A percentile compares a stretch with the other conserved stretches of the same genome.
Evolutionary conservation across 2,329 filamentous ascomycete genomes (phyloP).

Genomic region (Claviceps capensis): DNA sequence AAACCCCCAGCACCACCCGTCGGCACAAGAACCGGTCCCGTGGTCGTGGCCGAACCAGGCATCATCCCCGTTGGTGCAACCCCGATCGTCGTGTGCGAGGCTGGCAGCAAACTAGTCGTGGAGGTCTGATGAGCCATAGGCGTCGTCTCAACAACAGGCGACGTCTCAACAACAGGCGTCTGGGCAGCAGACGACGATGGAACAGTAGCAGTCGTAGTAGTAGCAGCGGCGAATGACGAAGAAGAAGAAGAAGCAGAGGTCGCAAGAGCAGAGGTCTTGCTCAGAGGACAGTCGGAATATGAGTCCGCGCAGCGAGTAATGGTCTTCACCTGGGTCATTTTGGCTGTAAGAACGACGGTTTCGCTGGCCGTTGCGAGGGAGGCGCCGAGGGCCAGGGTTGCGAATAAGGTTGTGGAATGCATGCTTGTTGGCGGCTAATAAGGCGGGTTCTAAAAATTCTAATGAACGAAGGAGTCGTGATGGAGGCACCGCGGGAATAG

Average conservation of each 20-base stretch:
- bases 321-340: constrained; percentile 29
- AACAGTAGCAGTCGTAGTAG: constrained; percentile 6
- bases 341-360: constrained; percentile 30
- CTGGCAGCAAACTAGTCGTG: background rate
- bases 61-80: constrained; percentile 10
- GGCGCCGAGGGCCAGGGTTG: constrained; percentile 26
- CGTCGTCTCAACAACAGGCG: constrained; percentile 2
- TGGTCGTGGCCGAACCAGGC: constrained; percentile 8
- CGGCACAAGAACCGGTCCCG: constrained; percentile 10
- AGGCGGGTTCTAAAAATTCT: background rate
- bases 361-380: constrained; percentile 23
- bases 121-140: background rate
- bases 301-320: constrained; percentile 33
- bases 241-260: constrained; percentile 6
- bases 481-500: too few species aligned
- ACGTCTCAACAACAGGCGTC: constrained; percentile 2
- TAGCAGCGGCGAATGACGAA: constrained; percentile 11
- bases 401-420: constrained; percentile 30
- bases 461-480: too few species aligned
- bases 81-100: constrained; percentile 13
- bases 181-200: constrained; percentile 11
- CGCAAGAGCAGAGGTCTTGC: constrained; percentile 10
- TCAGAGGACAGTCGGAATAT: constrained; percentile 28
- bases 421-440: constrained; percentile 21
- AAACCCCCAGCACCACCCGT: constrained; percentile 22